These are phyloP conservation scores for Talaromyces verruculosus DNA, from an alignment of 2,329 filamentous ascomycete genomes.

Conservation along the genomic window DNA sequence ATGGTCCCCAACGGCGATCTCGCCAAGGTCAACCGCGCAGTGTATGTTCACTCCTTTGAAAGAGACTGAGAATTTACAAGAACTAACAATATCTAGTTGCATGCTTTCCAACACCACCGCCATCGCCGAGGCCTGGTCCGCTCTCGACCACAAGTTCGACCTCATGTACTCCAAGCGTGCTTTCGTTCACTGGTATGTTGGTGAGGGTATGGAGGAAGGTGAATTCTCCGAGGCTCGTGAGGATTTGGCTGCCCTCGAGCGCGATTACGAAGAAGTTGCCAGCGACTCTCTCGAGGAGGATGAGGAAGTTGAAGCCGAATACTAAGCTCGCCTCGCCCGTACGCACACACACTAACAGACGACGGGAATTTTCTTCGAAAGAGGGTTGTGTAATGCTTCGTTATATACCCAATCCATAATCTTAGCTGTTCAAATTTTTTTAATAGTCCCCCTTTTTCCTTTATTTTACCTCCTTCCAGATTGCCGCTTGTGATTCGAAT, in stretches of 20 bases:
- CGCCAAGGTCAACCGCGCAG: conserved; percentile 95
- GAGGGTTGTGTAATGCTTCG: conserved; percentile 23
- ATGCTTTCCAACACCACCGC: conserved; percentile 95
- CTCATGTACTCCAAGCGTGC: conserved; percentile 99
- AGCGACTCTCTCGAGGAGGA: conserved; percentile 89
- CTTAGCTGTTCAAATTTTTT: conserved; percentile 19
- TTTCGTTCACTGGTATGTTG: conserved; percentile 99
- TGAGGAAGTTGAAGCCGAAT: conserved; percentile 83
- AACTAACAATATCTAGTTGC: conserved; percentile 58
- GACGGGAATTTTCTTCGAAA: conserved; percentile 16
- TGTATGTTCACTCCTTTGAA: conserved; percentile 61
- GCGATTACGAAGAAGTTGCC: conserved; percentile 98
- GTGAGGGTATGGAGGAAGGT: conserved; percentile 99
- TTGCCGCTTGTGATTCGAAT: conserved; percentile 9
- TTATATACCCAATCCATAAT: conserved; percentile 25
- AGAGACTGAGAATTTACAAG: neutral
- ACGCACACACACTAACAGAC: conserved; percentile 15
- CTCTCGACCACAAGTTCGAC: conserved; percentile 96
- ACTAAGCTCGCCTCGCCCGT: conserved; percentile 57
- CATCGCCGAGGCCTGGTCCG: conserved; percentile 97
- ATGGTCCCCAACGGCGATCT: conserved; percentile 95
- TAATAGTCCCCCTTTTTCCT: conserved; percentile 2
- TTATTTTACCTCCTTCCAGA: neutral
- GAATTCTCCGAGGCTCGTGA: conserved; percentile 99
- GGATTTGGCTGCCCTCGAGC: conserved; percentile 95